These are phyloP conservation scores for Microbotryum lychnidis-dioicae DNA, from an alignment of 1,284 basidiomycete genomes.

Conservation along the genomic window DNA sequence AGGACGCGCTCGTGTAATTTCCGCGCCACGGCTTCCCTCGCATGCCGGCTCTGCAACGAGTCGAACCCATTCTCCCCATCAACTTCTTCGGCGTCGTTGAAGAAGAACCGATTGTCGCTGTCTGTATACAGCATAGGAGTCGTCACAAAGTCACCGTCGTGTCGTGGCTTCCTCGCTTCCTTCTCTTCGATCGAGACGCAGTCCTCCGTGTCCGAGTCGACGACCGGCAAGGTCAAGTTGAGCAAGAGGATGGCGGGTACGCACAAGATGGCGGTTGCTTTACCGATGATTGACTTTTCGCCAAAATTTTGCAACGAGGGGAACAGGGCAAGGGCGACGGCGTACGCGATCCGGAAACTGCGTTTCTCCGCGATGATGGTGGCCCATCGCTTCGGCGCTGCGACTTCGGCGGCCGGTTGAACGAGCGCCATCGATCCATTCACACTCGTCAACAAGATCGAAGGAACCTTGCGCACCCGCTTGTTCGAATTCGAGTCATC, in stretches of 20 bases:
- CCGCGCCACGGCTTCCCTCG: background rate
- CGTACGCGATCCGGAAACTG: constrained; percentile 43
- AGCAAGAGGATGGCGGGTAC: constrained; percentile 76
- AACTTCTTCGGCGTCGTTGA: background rate
- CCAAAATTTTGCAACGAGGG: constrained; percentile 73
- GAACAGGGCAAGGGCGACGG: constrained; percentile 60
- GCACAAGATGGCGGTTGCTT: constrained; percentile 68
- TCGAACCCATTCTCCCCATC: too few species aligned
- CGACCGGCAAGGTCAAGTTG: constrained; percentile 85
- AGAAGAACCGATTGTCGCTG: background rate
- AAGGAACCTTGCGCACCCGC: constrained; percentile 23
- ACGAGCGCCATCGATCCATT: constrained; percentile 4
- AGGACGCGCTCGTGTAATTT: constrained; percentile 2
- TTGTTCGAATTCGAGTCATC: constrained; percentile 1
- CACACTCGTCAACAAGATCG: constrained; percentile 27
- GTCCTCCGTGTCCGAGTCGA: constrained; percentile 44
- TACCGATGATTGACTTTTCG: constrained; percentile 62
- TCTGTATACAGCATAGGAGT: background rate
- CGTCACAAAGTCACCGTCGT: constrained; percentile 27
- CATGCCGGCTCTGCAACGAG: background rate
- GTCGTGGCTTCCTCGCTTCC: constrained; percentile 43
- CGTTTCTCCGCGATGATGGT: constrained; percentile 26
- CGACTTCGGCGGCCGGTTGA: constrained; percentile 1
- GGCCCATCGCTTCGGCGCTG: background rate
- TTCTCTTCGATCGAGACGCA: constrained; percentile 16